Conservation (phyloP, 2,329 filamentous ascomycete species). For the Onygenales sp. region DNA sequence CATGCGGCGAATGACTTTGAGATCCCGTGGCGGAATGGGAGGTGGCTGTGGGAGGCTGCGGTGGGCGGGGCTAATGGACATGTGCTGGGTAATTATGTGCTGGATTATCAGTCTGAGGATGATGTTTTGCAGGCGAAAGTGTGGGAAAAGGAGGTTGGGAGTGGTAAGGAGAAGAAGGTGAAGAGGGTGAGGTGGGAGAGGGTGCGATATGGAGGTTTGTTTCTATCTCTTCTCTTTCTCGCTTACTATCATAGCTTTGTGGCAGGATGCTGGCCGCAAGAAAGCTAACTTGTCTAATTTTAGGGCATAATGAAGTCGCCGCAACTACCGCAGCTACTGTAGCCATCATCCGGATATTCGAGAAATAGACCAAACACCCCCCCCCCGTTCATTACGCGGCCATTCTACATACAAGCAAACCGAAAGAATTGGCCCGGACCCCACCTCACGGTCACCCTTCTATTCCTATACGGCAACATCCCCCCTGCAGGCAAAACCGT, state of each 20-base stretch:
- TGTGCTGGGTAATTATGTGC: slow-evolving; percentile 20
- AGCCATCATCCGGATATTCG: slow-evolving; percentile 29
- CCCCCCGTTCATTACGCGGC: too few relatives aligned
- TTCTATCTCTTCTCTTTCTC: background rate
- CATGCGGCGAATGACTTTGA: slow-evolving; percentile 75
- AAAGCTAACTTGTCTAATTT: background rate
- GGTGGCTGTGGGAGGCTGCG: slow-evolving; percentile 29
- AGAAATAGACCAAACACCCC: slow-evolving; percentile 12
- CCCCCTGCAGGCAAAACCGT: too few relatives aligned
- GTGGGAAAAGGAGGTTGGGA: slow-evolving; percentile 24
- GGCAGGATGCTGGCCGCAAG: background rate
- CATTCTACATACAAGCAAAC: too few relatives aligned
- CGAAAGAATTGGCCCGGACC: too few relatives aligned
- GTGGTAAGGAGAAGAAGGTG: slow-evolving; percentile 11
- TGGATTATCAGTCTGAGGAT: slow-evolving; percentile 19
- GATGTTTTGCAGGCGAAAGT: slow-evolving; percentile 26
- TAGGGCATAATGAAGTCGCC: slow-evolving; percentile 33
- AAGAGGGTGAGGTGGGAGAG: slow-evolving; percentile 37
- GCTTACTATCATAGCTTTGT: background rate
- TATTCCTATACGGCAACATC: too few relatives aligned
- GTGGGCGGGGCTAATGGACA: slow-evolving; percentile 20
- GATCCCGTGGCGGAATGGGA: slow-evolving; percentile 57
- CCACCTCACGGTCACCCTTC: too few relatives aligned
- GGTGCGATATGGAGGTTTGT: slow-evolving; percentile 34
- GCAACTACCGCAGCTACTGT: slow-evolving; percentile 29